A percentile compares a stretch with the other conserved stretches of the same genome.
Evolutionary conservation across 164 flowering plant genomes (phyloP).

Genomic region (Pachysandra terminalis): DNA sequence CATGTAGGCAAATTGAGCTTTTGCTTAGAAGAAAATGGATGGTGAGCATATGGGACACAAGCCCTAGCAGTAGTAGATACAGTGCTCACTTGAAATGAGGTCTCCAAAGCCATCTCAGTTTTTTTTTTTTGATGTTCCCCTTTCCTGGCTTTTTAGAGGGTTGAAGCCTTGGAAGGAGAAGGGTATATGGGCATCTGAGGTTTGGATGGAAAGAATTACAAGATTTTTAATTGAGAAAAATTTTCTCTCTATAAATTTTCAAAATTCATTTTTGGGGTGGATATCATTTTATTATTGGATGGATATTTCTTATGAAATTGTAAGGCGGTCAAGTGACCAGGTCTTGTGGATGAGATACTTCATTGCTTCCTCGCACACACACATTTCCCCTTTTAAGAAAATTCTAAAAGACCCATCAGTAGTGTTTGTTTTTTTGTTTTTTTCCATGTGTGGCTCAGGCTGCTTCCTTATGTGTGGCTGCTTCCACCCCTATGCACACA

Average conservation of each 20-base stretch:
- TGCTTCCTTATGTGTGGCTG: too few relatives aligned
- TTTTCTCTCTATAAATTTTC: too few relatives aligned
- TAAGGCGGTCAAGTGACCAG: slow-evolving; percentile 1
- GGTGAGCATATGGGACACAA: slow-evolving; percentile 19
- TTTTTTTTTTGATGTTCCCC: not conserved
- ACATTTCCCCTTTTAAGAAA: too few relatives aligned
- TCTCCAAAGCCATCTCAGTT: slow-evolving; percentile 38
- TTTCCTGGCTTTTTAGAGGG: not conserved
- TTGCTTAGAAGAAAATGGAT: slow-evolving; percentile 21
- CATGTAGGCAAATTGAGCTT: slow-evolving; percentile 34
- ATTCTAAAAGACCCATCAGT: too few relatives aligned
- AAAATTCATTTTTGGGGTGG: not conserved
- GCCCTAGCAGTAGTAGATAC: slow-evolving; percentile 31
- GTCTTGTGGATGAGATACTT: slow-evolving; percentile 9
- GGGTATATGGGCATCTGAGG: not conserved
- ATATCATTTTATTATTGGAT: not conserved
- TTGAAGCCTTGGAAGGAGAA: not conserved
- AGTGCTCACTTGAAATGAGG: slow-evolving; percentile 39
- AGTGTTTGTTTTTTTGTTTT: too few relatives aligned
- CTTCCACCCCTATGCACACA: too few relatives aligned
- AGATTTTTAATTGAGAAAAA: too few relatives aligned
- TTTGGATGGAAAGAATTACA: not conserved
- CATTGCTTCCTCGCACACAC: too few relatives aligned
- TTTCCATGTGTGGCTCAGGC: too few relatives aligned
- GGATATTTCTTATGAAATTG: not conserved